phyloP scores from a whole-genome alignment of 1,284 basidiomycete species.

The Rhodotorula sp. region DNA sequence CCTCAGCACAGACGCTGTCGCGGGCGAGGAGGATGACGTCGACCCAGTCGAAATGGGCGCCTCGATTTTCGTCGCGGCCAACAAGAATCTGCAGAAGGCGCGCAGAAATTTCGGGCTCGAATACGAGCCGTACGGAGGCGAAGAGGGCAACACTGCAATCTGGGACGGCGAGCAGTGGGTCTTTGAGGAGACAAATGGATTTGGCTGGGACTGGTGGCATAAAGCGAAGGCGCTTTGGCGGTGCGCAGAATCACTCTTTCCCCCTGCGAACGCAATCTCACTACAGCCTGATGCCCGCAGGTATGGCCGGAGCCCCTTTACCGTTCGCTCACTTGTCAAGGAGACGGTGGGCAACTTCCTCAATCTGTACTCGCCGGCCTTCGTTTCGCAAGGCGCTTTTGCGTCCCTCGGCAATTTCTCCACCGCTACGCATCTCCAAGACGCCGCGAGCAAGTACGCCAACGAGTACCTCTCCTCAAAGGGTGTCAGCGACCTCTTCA shows the following conservation, averaged over 20 bases:
- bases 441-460: slow-evolving; percentile 58
- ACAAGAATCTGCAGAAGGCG: slow-evolving; percentile 54
- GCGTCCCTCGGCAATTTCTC: slow-evolving; percentile 63
- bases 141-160: slow-evolving; percentile 61
- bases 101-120: slow-evolving; percentile 75
- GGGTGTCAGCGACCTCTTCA: slow-evolving; percentile 58
- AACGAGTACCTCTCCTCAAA: slow-evolving; percentile 63
- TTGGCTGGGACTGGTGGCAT: slow-evolving; percentile 65
- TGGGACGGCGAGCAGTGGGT: slow-evolving; percentile 82
- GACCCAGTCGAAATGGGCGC: slow-evolving; percentile 76
- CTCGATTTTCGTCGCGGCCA: slow-evolving; percentile 72
- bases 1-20: neutral
- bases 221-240: slow-evolving; percentile 57
- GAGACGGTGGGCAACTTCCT: slow-evolving; percentile 61
- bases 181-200: slow-evolving; percentile 56
- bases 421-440: slow-evolving; percentile 59
- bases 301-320: slow-evolving; percentile 74
- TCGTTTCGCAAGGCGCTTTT: slow-evolving; percentile 62
- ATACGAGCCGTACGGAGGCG: slow-evolving; percentile 59
- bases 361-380: slow-evolving; percentile 62
- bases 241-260: neutral
- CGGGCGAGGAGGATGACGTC: slow-evolving; percentile 1
- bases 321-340: slow-evolving; percentile 61
- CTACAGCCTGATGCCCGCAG: slow-evolving; percentile 55
- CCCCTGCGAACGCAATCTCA: neutral